phyloP scores from a whole-genome alignment of 495 filamentous ascomycete species.

The Penicillium bovifimosum region DNA sequence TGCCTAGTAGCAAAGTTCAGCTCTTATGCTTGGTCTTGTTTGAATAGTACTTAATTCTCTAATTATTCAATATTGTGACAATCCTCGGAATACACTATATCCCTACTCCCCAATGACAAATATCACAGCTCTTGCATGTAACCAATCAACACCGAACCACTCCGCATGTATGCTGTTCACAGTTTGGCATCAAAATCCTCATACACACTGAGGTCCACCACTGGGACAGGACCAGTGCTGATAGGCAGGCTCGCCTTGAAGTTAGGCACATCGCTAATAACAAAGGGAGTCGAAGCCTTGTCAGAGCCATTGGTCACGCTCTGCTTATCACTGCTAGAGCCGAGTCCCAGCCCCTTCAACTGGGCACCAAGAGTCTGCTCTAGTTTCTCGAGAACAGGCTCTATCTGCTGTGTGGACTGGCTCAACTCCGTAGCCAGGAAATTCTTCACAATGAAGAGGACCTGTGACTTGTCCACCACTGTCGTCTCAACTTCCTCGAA shows the following conservation, averaged over 20 bases:
- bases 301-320: slow-evolving; percentile 29
- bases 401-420: slow-evolving; percentile 37
- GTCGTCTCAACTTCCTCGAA: slow-evolving; percentile 46
- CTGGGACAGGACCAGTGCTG: slow-evolving; percentile 62
- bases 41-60: not conserved
- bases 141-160: slow-evolving; percentile 1
- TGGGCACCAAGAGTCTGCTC: slow-evolving; percentile 36
- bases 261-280: slow-evolving; percentile 67
- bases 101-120: not conserved
- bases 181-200: slow-evolving; percentile 78
- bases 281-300: slow-evolving; percentile 23
- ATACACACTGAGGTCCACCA: slow-evolving; percentile 72
- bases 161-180: slow-evolving; percentile 28
- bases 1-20: too few species aligned
- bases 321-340: slow-evolving; percentile 23
- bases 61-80: not conserved
- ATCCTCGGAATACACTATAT: not conserved
- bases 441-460: slow-evolving; percentile 39
- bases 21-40: not conserved
- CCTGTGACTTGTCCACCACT: slow-evolving; percentile 34
- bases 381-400: slow-evolving; percentile 41
- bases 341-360: slow-evolving; percentile 37
- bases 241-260: slow-evolving; percentile 70
- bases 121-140: slow-evolving; percentile 9
- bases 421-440: slow-evolving; percentile 48